These are phyloP conservation scores for Rhizopus microsporus DNA, from an alignment of 371 early-diverging fungal genomes.

Conservation along the genomic window DNA sequence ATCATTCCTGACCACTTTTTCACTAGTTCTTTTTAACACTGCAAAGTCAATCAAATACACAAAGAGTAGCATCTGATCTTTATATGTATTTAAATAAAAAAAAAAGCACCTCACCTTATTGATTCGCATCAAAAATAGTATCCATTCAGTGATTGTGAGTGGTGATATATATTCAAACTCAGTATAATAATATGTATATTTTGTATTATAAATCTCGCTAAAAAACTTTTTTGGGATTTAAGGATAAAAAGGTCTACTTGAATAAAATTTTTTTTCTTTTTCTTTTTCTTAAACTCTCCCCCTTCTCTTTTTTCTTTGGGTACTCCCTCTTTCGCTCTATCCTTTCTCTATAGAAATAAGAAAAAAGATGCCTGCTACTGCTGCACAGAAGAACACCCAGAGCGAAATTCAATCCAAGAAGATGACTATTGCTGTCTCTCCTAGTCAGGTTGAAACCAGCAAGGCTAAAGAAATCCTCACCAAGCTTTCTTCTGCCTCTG, in stretches of 20 bases:
- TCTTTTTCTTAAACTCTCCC: not conserved
- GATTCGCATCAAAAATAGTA: not conserved
- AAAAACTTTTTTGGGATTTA: not conserved
- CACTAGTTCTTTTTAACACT: no score
- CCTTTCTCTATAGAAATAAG: slow-evolving; percentile 3
- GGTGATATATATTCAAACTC: not conserved
- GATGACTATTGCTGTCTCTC: slow-evolving; percentile 37
- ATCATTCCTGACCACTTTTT: no score
- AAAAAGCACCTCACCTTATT: not conserved
- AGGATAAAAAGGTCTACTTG: not conserved
- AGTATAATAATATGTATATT: not conserved
- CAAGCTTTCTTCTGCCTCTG: slow-evolving; percentile 57
- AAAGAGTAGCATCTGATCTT: no score
- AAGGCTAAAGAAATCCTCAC: slow-evolving; percentile 44
- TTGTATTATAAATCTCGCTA: slow-evolving; percentile 1
- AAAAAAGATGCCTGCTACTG: slow-evolving; percentile 9
- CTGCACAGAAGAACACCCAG: slow-evolving; percentile 22
- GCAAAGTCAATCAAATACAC: no score
- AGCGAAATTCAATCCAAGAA: slow-evolving; percentile 46
- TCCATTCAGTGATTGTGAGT: not conserved
- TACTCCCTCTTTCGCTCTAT: slow-evolving; percentile 5
- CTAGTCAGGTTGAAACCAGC: slow-evolving; percentile 38
- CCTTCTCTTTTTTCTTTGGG: not conserved
- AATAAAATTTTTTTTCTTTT: slow-evolving; percentile 3
- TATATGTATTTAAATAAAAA: not conserved